Conservation (phyloP, 805 yeast species). For the Nadsonia fulvescens region DNA sequence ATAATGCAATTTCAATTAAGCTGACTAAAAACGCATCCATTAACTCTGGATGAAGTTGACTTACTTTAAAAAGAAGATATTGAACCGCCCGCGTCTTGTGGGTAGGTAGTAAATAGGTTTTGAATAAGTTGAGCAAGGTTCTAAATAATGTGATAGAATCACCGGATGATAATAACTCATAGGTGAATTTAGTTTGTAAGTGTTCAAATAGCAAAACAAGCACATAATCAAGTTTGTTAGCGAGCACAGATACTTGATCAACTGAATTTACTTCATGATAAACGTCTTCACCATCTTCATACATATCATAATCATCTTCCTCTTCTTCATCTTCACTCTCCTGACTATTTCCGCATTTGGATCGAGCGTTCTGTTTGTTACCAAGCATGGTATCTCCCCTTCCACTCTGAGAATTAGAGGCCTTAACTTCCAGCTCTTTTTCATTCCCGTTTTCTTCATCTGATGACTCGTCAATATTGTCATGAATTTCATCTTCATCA, state of each 20-base stretch:
- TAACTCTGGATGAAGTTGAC: constrained; percentile 68
- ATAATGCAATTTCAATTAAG: constrained; percentile 68
- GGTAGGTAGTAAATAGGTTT: constrained; percentile 72
- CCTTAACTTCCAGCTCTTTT: constrained; percentile 19
- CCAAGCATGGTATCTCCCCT: too few relatives aligned
- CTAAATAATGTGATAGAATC: constrained; percentile 54
- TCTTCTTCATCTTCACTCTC: constrained; percentile 18
- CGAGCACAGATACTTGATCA: constrained; percentile 22
- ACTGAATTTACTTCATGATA: constrained; percentile 14
- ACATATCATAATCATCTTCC: constrained; percentile 18
- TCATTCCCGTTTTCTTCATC: constrained; percentile 16
- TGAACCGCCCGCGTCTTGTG: constrained; percentile 82
- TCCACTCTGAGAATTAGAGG: too few relatives aligned
- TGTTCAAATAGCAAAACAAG: constrained; percentile 37
- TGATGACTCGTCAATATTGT: constrained; percentile 13
- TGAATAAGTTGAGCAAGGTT: constrained; percentile 58
- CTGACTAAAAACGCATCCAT: constrained; percentile 72
- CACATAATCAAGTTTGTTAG: constrained; percentile 55
- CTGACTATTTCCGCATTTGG: constrained; percentile 20
- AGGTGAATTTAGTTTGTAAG: constrained; percentile 31
- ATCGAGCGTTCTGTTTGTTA: too few relatives aligned
- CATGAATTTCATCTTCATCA: constrained; percentile 31
- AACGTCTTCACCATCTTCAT: constrained; percentile 16
- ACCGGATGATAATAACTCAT: constrained; percentile 35
- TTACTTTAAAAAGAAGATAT: constrained; percentile 59